A percentile compares a stretch with the other conserved stretches of the same genome.
These are phyloP conservation scores for Peronospora destructor DNA, from an alignment of 352 stramenopile species.

Conservation along the genomic window DNA sequence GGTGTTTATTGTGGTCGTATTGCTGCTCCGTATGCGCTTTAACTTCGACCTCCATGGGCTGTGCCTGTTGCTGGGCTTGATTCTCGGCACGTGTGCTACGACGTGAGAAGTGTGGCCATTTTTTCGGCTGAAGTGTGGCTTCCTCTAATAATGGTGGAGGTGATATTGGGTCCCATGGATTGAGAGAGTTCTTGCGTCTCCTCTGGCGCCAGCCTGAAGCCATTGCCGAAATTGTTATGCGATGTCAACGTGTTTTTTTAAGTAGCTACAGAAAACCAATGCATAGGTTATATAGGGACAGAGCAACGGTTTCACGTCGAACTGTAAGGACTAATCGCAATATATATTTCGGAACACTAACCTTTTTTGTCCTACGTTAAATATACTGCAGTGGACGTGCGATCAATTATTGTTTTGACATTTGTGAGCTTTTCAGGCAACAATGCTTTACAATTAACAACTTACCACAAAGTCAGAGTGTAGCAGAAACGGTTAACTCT, in stretches of 20 bases:
- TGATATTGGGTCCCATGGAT: slow-evolving; percentile 9
- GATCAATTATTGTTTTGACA: no score
- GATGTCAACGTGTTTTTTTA: background rate
- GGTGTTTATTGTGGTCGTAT: slow-evolving; percentile 18
- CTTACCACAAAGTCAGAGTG: no score
- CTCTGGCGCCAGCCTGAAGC: slow-evolving; percentile 20
- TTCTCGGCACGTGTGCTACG: slow-evolving; percentile 9
- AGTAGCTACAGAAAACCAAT: background rate
- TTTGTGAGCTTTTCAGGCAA: no score
- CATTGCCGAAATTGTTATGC: slow-evolving; percentile 6
- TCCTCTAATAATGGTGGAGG: slow-evolving; percentile 25
- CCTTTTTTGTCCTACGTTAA: background rate
- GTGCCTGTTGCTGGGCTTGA: slow-evolving; percentile 7
- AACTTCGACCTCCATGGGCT: slow-evolving; percentile 30
- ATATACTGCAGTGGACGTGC: no score
- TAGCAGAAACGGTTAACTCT: no score
- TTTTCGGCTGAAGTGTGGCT: slow-evolving; percentile 6
- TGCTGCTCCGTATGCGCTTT: slow-evolving; percentile 19
- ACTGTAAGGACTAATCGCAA: background rate
- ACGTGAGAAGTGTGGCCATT: slow-evolving; percentile 14
- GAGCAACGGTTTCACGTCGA: no score
- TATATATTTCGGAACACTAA: background rate
- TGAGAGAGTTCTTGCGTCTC: background rate
- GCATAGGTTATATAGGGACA: no score
- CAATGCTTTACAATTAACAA: no score